phyloP scores from a whole-genome alignment of 306 rosid species.

The Styphnolobium japonicum region DNA sequence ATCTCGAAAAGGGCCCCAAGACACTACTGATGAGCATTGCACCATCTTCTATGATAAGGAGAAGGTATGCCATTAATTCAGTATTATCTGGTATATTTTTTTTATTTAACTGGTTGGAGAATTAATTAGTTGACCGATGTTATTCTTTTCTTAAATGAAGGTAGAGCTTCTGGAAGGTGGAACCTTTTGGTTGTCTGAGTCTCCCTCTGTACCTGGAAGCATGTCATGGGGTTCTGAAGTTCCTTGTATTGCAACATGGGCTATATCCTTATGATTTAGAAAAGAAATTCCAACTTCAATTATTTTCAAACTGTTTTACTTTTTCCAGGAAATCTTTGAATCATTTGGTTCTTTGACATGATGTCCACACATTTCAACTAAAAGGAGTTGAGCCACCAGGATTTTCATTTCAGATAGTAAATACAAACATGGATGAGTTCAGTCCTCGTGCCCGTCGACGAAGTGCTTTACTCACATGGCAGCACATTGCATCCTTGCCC shows the following conservation, averaged over 20 bases:
- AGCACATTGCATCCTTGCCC: conserved; percentile 97
- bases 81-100: conserved; percentile 2
- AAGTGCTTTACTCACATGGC: conserved; percentile 99
- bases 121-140: not conserved
- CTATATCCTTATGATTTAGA: conserved; percentile 72
- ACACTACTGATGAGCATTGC: conserved; percentile 83
- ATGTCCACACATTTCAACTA: conserved; percentile 98
- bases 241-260: conserved; percentile 97
- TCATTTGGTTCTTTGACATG: conserved; percentile 71
- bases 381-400: conserved; percentile 98
- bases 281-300: not conserved
- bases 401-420: conserved; percentile 92
- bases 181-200: conserved; percentile 97
- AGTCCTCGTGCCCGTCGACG: conserved; percentile 92
- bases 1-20: conserved; percentile 83
- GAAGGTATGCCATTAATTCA: conserved; percentile 49
- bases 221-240: conserved; percentile 90
- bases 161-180: conserved; percentile 96
- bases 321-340: conserved; percentile 15
- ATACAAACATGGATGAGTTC: conserved; percentile 84
- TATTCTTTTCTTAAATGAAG: conserved; percentile 42
- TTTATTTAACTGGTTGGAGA: not conserved
- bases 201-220: conserved; percentile 99
- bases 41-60: conserved; percentile 92
- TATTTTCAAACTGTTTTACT: conserved; percentile 21